Evolutionary conservation across 257 asterid genomes (phyloP).

Genomic region (Echites panduratus): DNA sequence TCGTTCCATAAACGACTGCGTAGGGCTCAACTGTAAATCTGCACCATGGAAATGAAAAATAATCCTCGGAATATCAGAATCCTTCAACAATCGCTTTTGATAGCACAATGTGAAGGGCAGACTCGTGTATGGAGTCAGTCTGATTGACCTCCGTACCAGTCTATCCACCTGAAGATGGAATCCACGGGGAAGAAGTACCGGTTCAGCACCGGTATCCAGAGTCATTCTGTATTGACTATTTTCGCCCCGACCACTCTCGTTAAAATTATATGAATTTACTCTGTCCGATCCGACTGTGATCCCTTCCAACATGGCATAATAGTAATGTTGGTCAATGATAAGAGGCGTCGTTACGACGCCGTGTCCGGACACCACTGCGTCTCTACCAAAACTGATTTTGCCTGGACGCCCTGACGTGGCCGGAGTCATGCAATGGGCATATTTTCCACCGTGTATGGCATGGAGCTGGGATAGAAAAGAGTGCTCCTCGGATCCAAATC

Average conservation of each 20-base stretch:
- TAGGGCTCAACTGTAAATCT: background rate
- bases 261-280: no score
- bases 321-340: background rate
- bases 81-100: background rate
- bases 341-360: constrained; percentile 28
- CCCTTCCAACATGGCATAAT: background rate
- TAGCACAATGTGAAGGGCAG: background rate
- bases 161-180: background rate
- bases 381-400: constrained; percentile 34
- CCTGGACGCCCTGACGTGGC: constrained; percentile 3
- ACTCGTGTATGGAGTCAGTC: background rate
- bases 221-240: no score
- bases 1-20: background rate
- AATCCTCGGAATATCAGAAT: background rate
- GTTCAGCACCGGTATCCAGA: background rate
- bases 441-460: constrained; percentile 14
- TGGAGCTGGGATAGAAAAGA: constrained; percentile 31
- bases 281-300: background rate
- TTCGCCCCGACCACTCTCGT: no score
- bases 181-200: background rate
- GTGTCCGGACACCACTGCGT: constrained; percentile 16
- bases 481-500: constrained; percentile 29
- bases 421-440: constrained; percentile 36
- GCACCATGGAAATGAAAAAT: background rate
- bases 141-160: background rate